Evolutionary conservation across 164 flowering plant genomes (phyloP).

Genomic region (Umbellularia californica): DNA sequence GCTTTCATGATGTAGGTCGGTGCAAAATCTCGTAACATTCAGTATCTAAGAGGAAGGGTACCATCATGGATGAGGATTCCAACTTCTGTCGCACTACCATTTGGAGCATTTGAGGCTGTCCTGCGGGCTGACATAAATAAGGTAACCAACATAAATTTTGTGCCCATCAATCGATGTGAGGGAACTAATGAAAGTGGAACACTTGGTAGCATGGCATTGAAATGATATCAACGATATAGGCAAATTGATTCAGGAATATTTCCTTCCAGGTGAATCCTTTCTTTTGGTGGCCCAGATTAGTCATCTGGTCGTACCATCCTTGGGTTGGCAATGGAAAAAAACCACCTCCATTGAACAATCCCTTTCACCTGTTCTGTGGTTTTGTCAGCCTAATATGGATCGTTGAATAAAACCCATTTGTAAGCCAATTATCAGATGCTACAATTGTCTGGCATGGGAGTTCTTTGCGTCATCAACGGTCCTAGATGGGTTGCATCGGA

Average conservation of each 20-base stretch:
- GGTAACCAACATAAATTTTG: conserved; percentile 12
- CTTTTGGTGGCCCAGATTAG: not conserved
- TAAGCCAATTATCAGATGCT: too few species aligned
- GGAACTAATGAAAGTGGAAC: not conserved
- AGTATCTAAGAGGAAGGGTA: conserved; percentile 24
- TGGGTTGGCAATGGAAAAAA: too few species aligned
- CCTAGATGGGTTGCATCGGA: too few species aligned
- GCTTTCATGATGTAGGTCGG: conserved; percentile 26
- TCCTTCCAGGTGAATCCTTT: not conserved
- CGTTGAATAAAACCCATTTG: too few species aligned
- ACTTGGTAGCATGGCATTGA: not conserved
- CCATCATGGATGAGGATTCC: conserved; percentile 37
- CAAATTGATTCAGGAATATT: not conserved
- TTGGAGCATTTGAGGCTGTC: conserved; percentile 33
- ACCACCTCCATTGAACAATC: too few species aligned
- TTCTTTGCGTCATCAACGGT: too few species aligned
- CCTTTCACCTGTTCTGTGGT: too few species aligned
- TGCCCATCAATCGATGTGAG: not conserved
- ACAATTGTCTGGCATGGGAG: too few species aligned
- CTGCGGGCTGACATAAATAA: conserved; percentile 23
- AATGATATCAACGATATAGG: not conserved
- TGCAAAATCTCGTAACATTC: conserved; percentile 30
- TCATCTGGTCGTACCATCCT: not conserved
- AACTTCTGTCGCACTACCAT: conserved; percentile 31
- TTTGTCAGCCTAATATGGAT: too few species aligned